phyloP scores from a whole-genome alignment of 805 yeast species.

The Vanderwaltozyma yarrowii region DNA sequence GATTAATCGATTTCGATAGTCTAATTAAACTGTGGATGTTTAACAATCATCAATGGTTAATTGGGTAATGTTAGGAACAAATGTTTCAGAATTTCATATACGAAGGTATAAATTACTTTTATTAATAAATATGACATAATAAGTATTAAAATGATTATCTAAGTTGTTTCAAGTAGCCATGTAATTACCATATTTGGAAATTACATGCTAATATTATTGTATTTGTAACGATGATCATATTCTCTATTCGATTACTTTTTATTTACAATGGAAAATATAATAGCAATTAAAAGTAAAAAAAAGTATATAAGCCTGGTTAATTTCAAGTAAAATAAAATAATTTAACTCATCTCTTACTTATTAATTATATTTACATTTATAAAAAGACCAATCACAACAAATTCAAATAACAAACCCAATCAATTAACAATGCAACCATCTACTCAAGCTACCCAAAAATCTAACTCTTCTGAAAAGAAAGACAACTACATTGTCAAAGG shows the following conservation, averaged over 20 bases:
- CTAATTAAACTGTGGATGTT: no score
- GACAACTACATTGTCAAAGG: slow-evolving; percentile 19
- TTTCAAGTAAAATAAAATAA: background rate
- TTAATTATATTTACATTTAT: background rate
- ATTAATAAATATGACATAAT: no score
- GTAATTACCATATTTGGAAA: no score
- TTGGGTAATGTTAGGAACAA: no score
- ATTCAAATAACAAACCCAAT: background rate
- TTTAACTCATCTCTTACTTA: background rate
- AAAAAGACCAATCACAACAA: slow-evolving; percentile 3
- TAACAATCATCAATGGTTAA: no score
- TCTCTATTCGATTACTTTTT: background rate
- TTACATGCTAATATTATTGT: no score
- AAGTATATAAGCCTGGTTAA: background rate
- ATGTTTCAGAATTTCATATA: no score
- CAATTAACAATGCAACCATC: slow-evolving; percentile 20
- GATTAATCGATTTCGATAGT: background rate
- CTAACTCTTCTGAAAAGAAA: slow-evolving; percentile 17
- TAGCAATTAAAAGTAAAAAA: background rate
- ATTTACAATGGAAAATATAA: background rate
- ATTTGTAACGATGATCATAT: no score
- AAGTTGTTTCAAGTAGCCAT: background rate
- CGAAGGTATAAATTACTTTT: no score
- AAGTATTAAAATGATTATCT: no score
- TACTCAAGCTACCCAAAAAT: slow-evolving; percentile 19